Percentiles rank a stretch among this genome's conserved stretches.
These are phyloP conservation scores for Aspergillus hancockii DNA, from an alignment of 495 filamentous ascomycete species.

Conservation along the genomic window DNA sequence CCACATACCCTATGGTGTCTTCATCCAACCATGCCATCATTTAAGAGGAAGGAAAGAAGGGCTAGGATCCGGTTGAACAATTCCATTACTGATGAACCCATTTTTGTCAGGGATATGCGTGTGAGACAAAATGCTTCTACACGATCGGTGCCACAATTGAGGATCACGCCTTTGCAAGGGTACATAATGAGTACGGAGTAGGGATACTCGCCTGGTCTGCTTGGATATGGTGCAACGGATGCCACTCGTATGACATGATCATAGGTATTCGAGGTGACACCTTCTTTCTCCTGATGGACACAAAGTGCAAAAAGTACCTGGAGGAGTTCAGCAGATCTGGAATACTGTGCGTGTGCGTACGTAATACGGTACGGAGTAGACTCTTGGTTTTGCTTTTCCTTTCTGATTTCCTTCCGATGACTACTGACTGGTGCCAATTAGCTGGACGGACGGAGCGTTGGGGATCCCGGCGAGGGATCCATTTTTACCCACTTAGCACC, in stretches of 20 bases:
- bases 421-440: background rate
- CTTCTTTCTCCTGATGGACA: background rate
- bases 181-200: background rate
- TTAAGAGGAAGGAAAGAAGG: background rate
- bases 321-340: background rate
- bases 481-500: conserved; percentile 5
- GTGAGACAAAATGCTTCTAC: background rate
- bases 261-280: conserved; percentile 1
- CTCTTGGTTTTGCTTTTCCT: background rate
- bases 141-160: background rate
- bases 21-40: background rate
- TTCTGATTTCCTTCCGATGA: background rate
- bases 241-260: conserved; percentile 10
- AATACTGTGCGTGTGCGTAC: background rate
- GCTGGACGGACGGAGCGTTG: conserved; percentile 8
- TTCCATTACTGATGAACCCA: background rate
- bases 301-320: background rate
- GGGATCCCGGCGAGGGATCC: conserved; percentile 6
- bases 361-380: background rate
- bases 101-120: background rate
- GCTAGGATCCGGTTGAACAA: background rate
- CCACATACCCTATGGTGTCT: background rate
- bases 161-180: background rate
- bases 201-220: background rate
- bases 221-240: background rate